Base-by-base conservation (phyloP, 2,329 filamentous ascomycete genomes). In the Diaporthe vaccinii region DNA sequence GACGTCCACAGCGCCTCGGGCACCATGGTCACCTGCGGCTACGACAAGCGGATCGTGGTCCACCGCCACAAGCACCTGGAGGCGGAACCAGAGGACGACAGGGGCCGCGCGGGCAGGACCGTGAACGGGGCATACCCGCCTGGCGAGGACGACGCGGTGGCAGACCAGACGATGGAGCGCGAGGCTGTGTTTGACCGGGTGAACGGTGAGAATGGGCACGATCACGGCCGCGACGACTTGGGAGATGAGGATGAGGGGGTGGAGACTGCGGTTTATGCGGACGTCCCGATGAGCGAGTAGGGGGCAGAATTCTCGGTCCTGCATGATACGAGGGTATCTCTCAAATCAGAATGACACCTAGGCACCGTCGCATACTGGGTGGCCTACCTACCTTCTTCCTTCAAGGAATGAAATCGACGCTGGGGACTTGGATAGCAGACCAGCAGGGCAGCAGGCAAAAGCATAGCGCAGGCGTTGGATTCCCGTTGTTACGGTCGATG, bases 21-120 rank as follows among this genome's bases (percentile, higher is more conserved):
- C 39, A 76, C 75, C 25, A 89, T 92, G 87, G 89, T 87, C 36
- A 91, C 88, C 77, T 87, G 87, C 15, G 90, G 90, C 1, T 86
- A 91, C 81, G 90, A 92, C 77, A 84, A 86, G 74, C 84, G 84
- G 44, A 86, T 91, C 57, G 85, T 86, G 58, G 85, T 91, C 17
- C 91, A 88, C 78, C 84, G 84, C 28, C 76, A 77, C 46, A 72
- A 51, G 28, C 49, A 75, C n/a, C 75, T 39, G 4, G 73, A 75
- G 25, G 25, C 44, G 49, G 71, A 69, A 31, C 72, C 57, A 0
- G 41, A 55, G 28, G 61, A 53, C 14, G 68, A 59, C 12, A 8
- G 14, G 5, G 53, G 17, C 5, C 53, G 5, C 36, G 65, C 34
- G 15, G 10, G 49, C 6, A 12, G n/a, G 36, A 34, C 2, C 9